phyloP scores from a whole-genome alignment of 371 early-diverging fungal species.

The Coemansia sp. region DNA sequence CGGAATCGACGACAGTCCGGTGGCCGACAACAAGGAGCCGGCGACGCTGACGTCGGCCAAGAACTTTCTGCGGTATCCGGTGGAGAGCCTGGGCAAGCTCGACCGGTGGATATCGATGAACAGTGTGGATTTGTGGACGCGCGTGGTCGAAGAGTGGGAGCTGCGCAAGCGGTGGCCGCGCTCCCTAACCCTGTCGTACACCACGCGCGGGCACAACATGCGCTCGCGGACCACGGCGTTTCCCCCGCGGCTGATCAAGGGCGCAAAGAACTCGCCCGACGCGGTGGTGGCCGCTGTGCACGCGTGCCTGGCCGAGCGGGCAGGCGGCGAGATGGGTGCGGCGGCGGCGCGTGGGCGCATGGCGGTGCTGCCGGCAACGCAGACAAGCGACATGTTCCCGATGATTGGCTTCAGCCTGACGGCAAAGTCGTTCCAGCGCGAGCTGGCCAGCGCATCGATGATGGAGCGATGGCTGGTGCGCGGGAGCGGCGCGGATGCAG shows the following conservation, averaged over 20 bases:
- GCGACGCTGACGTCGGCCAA: slow-evolving; percentile 64
- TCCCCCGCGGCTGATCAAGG: slow-evolving; percentile 18
- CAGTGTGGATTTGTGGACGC: slow-evolving; percentile 57
- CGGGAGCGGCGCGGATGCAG: not conserved
- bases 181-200: slow-evolving; percentile 23
- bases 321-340: too few relatives aligned
- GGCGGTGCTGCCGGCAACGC: not conserved
- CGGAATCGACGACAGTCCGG: slow-evolving; percentile 61
- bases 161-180: slow-evolving; percentile 55
- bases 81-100: slow-evolving; percentile 45
- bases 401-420: slow-evolving; percentile 26
- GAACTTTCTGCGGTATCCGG: slow-evolving; percentile 55
- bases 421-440: slow-evolving; percentile 40
- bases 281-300: slow-evolving; percentile 21
- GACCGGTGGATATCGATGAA: slow-evolving; percentile 64
- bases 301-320: slow-evolving; percentile 13
- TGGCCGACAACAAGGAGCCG: slow-evolving; percentile 52
- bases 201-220: slow-evolving; percentile 5
- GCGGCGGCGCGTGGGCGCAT: too few relatives aligned
- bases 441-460: slow-evolving; percentile 34
- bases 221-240: slow-evolving; percentile 31
- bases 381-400: slow-evolving; percentile 18
- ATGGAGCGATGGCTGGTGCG: slow-evolving; percentile 38
- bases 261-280: slow-evolving; percentile 25
- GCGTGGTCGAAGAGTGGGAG: slow-evolving; percentile 54